phyloP scores from a whole-genome alignment of 352 stramenopile genomes.

The Globisporangium polare region DNA sequence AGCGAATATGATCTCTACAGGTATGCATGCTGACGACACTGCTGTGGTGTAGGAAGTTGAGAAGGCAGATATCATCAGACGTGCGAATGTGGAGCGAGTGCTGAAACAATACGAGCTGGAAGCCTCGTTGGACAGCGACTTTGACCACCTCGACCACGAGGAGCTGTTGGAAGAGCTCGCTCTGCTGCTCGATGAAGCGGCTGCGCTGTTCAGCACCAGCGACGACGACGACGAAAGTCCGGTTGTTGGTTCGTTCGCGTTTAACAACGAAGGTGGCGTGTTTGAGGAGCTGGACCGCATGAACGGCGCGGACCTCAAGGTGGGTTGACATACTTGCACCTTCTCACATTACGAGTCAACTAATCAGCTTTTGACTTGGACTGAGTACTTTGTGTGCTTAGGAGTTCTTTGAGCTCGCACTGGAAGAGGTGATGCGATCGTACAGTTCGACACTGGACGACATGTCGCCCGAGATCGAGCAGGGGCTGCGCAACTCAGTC shows the following conservation, averaged over 20 bases:
- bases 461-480: constrained; percentile 43
- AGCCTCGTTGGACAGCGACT: constrained; percentile 16
- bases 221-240: constrained; percentile 31
- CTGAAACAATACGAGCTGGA: constrained; percentile 67
- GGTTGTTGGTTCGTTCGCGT: constrained; percentile 51
- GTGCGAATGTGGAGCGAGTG: constrained; percentile 50
- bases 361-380: not conserved
- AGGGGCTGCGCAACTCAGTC: constrained; percentile 39
- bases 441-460: constrained; percentile 52
- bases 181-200: constrained; percentile 50
- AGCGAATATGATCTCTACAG: not conserved
- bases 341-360: not conserved
- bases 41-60: constrained; percentile 20
- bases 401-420: constrained; percentile 67
- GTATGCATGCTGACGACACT: not conserved
- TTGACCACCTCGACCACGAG: constrained; percentile 21
- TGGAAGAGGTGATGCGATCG: constrained; percentile 56
- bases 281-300: constrained; percentile 68
- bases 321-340: constrained; percentile 9
- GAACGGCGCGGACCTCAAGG: constrained; percentile 69
- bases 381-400: constrained; percentile 3
- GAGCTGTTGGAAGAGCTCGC: constrained; percentile 42
- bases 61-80: constrained; percentile 30
- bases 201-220: constrained; percentile 32
- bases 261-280: constrained; percentile 48